Base-by-base conservation (phyloP, 75 land plant genomes). In the Pseudotsuga menziesii region DNA sequence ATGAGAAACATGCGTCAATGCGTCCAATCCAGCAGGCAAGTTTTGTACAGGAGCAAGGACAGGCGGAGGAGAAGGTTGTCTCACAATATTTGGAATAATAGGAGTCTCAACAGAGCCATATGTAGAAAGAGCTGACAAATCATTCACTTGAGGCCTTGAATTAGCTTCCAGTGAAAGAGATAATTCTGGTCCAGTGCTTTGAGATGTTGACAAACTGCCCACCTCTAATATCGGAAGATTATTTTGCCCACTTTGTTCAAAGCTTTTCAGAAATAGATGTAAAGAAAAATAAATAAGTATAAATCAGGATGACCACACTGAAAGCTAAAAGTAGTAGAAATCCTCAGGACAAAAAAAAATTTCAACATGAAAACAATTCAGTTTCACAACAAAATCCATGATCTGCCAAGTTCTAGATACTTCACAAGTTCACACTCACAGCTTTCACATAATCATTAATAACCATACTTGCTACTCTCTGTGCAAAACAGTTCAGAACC, bases 21-120 rank as follows among this genome's bases (percentile, higher is more conserved):
- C 79, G 3, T 80, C 69, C 14, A 59, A 41, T 54, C 63, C 69
- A 41, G 36, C 77, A 66, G 72, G 87, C 41, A 85, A 25, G 54
- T 73, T 80, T 75, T 92, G 91, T 72, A 97, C 92, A 72, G 85
- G 88, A 39, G 96, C 98, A 64, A 83, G 87, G 56, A 91, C 85
- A 67, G 99, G 96, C 29, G 96, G 99, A 58, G 99, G 99, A 73
- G 89, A 84, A 57, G 95, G 99, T 62, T 97, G 93, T 54, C 88
- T 89, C 44, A 82, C 76, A 56, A 93, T 78, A 14, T 83, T 81
- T 16, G 75, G 56, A 56, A 61, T 74, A 76, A 76, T n/a, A 72
- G 82, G 61, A 48, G 67, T 20, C 52, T 95, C 96, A 12, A 58
- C 9, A 48, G 79, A 19, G 54, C 78, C 81, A 56, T 80, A 78